Base-by-base conservation (phyloP, 768 basidiomycete species). In the Amanita rubescens region DNA sequence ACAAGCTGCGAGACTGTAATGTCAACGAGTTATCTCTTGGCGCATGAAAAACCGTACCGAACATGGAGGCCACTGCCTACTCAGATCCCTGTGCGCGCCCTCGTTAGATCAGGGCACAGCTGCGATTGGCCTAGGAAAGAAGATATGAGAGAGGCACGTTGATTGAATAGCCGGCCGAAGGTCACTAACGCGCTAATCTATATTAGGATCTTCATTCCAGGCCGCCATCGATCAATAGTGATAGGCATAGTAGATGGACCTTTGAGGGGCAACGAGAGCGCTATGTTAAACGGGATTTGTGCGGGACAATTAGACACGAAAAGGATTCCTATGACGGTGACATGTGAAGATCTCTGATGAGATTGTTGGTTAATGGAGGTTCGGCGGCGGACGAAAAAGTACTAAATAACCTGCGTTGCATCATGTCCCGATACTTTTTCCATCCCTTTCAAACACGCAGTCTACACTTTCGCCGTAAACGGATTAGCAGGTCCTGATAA, bases 261-360 rank as follows among this genome's bases (percentile, higher is more conserved):
- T n/a, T 24, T 27, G 24, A 45, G 15, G 24, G 17, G 15, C 27
- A n/a, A 9, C 17, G 25, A 46, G 8, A 30, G n/a, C 55, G 78
- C 82, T 78, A 85, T 83, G 60, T 83, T 86, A 0, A 79, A 83
- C 0, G 84, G 84, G 50, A 85, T 75, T 58, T 85, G 82, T 12
- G 79, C 77, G 2, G 82, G 82, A 34, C 77, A 77, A 55, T 85
- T 83, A 1, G 80, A 79, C 2, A 70, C 84, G 56, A 75, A 82
- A 22, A 82, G 69, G 42, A 78, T 67, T 0, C 80, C 79, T 12
- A 82, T 64, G 20, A 80, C 67, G 3, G 75, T 75, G 20, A 70
- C 68, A 59, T 82, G 82, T 59, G 74, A 14, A 80, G 63, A 53
- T 76, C 80, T 81, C 54, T 9, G 41, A 25, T 37, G 20, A 39